phyloP scores from a whole-genome alignment of 352 stramenopile genomes.

The Pythium phragmitis region DNA sequence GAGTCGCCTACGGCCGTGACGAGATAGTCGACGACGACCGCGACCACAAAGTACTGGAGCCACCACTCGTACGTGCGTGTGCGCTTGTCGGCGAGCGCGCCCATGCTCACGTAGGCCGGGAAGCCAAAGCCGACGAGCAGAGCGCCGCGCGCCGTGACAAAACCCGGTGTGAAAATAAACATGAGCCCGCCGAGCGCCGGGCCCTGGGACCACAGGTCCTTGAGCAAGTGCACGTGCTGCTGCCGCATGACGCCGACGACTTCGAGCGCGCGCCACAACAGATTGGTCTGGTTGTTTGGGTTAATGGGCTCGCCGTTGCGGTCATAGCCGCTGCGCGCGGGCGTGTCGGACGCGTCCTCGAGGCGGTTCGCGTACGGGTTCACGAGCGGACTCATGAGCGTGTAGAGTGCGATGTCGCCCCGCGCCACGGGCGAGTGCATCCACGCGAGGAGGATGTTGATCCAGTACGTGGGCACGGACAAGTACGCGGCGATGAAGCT shows the following conservation, averaged over 20 bases:
- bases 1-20: slow-evolving; percentile 50
- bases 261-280: slow-evolving; percentile 69
- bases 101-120: slow-evolving; percentile 79
- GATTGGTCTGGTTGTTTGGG: slow-evolving; percentile 43
- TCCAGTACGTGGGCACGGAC: slow-evolving; percentile 47
- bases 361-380: slow-evolving; percentile 77
- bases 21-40: slow-evolving; percentile 68
- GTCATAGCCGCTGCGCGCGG: background rate
- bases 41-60: slow-evolving; percentile 82
- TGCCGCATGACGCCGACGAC: slow-evolving; percentile 65
- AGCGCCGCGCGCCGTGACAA: slow-evolving; percentile 76
- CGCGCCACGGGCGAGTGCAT: slow-evolving; percentile 76
- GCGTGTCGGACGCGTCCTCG: slow-evolving; percentile 34
- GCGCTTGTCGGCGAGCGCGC: slow-evolving; percentile 69
- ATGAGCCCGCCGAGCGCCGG: slow-evolving; percentile 73
- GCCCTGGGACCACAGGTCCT: slow-evolving; percentile 78
- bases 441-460: slow-evolving; percentile 78
- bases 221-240: slow-evolving; percentile 62
- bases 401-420: slow-evolving; percentile 73
- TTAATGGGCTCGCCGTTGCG: background rate
- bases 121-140: slow-evolving; percentile 78
- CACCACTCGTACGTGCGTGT: slow-evolving; percentile 86
- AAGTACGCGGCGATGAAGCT: slow-evolving; percentile 57
- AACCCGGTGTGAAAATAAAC: slow-evolving; percentile 85
- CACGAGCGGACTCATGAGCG: slow-evolving; percentile 57